Conservation (phyloP, 441 rosid species). For the Aleurites moluccanus region DNA sequence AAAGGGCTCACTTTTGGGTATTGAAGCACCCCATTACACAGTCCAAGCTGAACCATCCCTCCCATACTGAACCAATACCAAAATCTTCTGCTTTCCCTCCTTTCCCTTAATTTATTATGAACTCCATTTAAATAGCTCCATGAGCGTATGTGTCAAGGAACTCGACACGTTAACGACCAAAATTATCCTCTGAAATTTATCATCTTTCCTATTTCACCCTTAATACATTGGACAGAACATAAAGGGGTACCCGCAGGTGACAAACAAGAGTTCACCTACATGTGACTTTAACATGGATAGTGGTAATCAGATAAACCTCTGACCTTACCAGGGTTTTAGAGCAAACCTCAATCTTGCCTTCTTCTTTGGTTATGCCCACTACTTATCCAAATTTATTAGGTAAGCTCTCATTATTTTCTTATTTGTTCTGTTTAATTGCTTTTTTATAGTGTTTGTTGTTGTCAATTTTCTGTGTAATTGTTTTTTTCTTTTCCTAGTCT, state of each 20-base stretch:
- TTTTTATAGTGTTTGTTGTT: not conserved
- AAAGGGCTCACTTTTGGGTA: constrained; percentile 26
- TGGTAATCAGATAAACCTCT: constrained; percentile 28
- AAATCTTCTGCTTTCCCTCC: not conserved
- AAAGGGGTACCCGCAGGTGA: constrained; percentile 15
- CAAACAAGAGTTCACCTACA: constrained; percentile 9
- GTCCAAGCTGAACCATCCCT: constrained; percentile 47
- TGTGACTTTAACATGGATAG: constrained; percentile 15
- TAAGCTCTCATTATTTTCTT: not conserved
- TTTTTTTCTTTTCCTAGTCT: not conserved
- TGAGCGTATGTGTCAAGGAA: constrained; percentile 33
- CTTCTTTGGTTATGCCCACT: constrained; percentile 16
- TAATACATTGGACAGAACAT: not conserved
- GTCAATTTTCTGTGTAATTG: not conserved
- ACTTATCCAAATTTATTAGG: not conserved
- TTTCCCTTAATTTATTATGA: constrained; percentile 15
- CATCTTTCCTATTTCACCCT: not conserved
- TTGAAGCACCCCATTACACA: constrained; percentile 37
- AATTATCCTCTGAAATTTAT: not conserved
- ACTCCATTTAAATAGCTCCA: not conserved
- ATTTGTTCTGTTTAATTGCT: not conserved
- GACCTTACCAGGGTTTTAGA: constrained; percentile 33
- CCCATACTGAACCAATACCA: constrained; percentile 22
- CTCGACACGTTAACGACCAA: constrained; percentile 45
- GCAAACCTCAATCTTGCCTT: not conserved